Conservation (phyloP, 805 yeast genomes). For the Debaryomyces castellii region DNA sequence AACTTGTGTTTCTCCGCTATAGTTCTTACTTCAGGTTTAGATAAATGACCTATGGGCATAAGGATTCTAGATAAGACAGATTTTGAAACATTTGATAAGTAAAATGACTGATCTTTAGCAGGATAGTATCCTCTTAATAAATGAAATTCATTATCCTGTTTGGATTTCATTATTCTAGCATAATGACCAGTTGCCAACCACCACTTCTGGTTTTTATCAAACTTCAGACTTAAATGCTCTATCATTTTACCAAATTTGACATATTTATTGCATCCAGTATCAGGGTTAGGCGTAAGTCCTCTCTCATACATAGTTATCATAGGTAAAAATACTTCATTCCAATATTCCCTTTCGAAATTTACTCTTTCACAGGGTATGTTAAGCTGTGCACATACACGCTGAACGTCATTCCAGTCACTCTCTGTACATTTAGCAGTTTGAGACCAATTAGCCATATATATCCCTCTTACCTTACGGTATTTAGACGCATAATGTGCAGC, state of each 20-base stretch:
- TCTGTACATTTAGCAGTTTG: conserved; percentile 72
- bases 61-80: conserved; percentile 48
- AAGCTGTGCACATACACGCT: conserved; percentile 56
- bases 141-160: conserved; percentile 33
- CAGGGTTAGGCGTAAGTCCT: conserved; percentile 95
- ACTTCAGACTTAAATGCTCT: conserved; percentile 46
- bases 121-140: conserved; percentile 57
- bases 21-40: conserved; percentile 71
- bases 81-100: conserved; percentile 65
- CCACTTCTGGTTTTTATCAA: conserved; percentile 21
- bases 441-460: conserved; percentile 94
- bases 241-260: conserved; percentile 85
- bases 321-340: conserved; percentile 90
- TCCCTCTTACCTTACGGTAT: conserved; percentile 66
- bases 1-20: conserved; percentile 57
- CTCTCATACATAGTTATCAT: conserved; percentile 70
- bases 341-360: conserved; percentile 86
- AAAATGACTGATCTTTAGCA: conserved; percentile 87
- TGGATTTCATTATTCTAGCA: conserved; percentile 48
- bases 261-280: conserved; percentile 78
- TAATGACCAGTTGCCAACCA: conserved; percentile 92
- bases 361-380: conserved; percentile 72
- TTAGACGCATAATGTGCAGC: conserved; percentile 66
- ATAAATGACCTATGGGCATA: conserved; percentile 78
- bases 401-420: conserved; percentile 85